phyloP scores from a whole-genome alignment of 306 rosid species.

The Malus fusca region DNA sequence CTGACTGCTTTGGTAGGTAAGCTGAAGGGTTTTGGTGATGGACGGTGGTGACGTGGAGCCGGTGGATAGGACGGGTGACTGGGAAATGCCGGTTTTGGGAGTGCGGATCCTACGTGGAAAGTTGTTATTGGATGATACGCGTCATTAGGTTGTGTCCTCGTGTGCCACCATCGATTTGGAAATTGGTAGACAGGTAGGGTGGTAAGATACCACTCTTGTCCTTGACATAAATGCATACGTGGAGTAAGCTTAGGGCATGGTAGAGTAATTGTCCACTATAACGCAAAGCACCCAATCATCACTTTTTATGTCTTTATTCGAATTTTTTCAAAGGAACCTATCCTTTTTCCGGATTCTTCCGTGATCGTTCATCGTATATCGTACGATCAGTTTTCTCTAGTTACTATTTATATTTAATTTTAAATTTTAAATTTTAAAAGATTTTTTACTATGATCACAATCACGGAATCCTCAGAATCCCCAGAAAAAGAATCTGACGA shows the following conservation, averaged over 20 bases:
- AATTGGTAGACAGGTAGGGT: background rate
- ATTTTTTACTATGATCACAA: too few species aligned
- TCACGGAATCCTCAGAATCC: rapidly evolving
- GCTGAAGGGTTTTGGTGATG: background rate
- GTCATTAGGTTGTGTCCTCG: slow-evolving; percentile 29
- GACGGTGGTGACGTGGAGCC: background rate
- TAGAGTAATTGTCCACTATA: too few species aligned
- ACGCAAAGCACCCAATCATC: background rate
- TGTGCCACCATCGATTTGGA: slow-evolving; percentile 4
- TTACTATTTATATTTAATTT: too few species aligned
- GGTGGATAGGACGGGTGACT: background rate
- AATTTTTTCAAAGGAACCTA: too few species aligned
- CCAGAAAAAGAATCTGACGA: rapidly evolving
- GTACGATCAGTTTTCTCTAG: too few species aligned
- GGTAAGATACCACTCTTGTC: background rate
- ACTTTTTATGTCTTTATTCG: background rate
- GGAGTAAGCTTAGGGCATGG: background rate
- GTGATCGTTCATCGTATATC: too few species aligned
- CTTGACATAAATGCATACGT: background rate
- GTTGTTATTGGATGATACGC: slow-evolving; percentile 46
- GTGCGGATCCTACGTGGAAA: slow-evolving; percentile 23
- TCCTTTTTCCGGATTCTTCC: too few species aligned
- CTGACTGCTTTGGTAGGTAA: slow-evolving; percentile 40
- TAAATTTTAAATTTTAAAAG: too few species aligned
- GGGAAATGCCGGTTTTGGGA: slow-evolving; percentile 23